phyloP scores from a whole-genome alignment of 208 protist genomes.

The Lotmaria passim region DNA sequence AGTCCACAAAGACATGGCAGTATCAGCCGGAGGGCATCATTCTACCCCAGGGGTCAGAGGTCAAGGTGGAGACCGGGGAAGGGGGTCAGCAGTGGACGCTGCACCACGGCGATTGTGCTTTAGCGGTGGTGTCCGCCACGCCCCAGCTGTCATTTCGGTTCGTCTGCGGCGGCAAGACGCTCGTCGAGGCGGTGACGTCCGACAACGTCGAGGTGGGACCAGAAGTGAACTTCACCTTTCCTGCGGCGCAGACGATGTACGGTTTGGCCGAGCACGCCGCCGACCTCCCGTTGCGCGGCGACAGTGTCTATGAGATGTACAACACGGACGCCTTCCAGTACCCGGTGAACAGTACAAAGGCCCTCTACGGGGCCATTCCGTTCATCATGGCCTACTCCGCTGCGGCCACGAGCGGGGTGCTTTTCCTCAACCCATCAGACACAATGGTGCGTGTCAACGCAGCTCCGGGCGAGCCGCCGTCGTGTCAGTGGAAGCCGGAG shows the following conservation, averaged over 20 bases:
- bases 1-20: slow-evolving; percentile 32
- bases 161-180: slow-evolving; percentile 16
- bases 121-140: slow-evolving; percentile 10
- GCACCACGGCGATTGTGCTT: slow-evolving; percentile 34
- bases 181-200: slow-evolving; percentile 20
- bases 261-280: slow-evolving; percentile 97
- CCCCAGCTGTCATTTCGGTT: slow-evolving; percentile 24
- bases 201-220: slow-evolving; percentile 6
- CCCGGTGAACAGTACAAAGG: slow-evolving; percentile 92
- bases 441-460: slow-evolving; percentile 60
- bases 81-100: slow-evolving; percentile 20
- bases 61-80: neutral
- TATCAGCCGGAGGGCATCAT: slow-evolving; percentile 47
- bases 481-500: slow-evolving; percentile 93
- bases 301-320: slow-evolving; percentile 94
- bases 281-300: slow-evolving; percentile 79
- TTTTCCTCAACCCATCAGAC: slow-evolving; percentile 96
- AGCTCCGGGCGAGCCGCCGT: slow-evolving; percentile 38
- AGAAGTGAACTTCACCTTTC: slow-evolving; percentile 52
- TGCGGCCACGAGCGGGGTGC: slow-evolving; percentile 69
- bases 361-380: slow-evolving; percentile 97
- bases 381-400: slow-evolving; percentile 92
- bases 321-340: slow-evolving; percentile 99
- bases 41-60: neutral
- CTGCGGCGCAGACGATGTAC: slow-evolving; percentile 85